phyloP scores from a whole-genome alignment of 805 yeast species.

The Wickerhamiella cacticola region DNA sequence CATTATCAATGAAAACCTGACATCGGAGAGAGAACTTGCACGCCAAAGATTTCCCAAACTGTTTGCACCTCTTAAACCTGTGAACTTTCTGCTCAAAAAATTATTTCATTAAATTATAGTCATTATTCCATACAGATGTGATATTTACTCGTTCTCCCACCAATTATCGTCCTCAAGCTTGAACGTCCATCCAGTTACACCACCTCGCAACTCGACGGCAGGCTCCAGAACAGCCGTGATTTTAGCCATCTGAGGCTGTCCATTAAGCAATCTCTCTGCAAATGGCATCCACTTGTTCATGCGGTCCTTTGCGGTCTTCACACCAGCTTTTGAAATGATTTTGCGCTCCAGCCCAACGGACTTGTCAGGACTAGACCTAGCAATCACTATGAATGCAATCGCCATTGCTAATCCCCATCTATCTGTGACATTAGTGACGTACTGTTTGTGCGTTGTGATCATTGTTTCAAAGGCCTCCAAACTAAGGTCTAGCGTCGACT shows the following conservation, averaged over 20 bases:
- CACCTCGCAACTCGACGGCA: slow-evolving; percentile 15
- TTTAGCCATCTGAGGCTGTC: slow-evolving; percentile 27
- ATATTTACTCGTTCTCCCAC: not conserved
- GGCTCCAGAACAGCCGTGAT: slow-evolving; percentile 22
- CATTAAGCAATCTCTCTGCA: slow-evolving; percentile 27
- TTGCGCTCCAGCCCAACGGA: slow-evolving; percentile 9
- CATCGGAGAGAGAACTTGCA: not conserved
- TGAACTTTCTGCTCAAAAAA: too few species aligned
- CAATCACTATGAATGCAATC: slow-evolving; percentile 23
- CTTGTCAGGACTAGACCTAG: slow-evolving; percentile 25
- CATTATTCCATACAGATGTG: not conserved
- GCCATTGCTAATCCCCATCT: slow-evolving; percentile 29
- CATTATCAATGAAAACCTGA: not conserved
- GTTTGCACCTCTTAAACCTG: not conserved
- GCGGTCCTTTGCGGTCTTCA: slow-evolving; percentile 10
- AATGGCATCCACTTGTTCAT: slow-evolving; percentile 28
- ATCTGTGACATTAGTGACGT: slow-evolving; percentile 27
- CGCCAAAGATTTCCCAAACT: not conserved
- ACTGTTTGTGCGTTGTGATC: slow-evolving; percentile 23
- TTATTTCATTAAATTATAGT: not conserved
- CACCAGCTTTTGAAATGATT: slow-evolving; percentile 10
- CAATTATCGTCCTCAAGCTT: slow-evolving; percentile 7
- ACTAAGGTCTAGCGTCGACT: not conserved
- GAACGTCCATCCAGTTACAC: slow-evolving; percentile 21
- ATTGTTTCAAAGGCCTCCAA: slow-evolving; percentile 16